These are phyloP conservation scores for Parsonsia alboflavescens DNA, from an alignment of 257 asterid genomes.

Conservation along the genomic window DNA sequence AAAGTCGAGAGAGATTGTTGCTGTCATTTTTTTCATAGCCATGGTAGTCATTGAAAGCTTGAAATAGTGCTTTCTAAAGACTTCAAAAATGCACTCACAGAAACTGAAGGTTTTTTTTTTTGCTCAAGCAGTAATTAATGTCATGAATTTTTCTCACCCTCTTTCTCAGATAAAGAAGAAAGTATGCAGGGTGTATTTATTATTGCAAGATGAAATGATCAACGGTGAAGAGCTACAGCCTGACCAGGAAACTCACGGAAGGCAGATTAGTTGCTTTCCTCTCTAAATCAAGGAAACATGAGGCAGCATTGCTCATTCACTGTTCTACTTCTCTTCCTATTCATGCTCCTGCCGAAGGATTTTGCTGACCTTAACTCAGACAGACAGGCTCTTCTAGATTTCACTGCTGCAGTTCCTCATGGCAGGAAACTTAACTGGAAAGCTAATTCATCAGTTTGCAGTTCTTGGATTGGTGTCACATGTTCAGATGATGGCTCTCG, in stretches of 20 bases:
- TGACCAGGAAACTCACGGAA: not conserved
- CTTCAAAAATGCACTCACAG: no score
- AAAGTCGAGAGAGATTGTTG: no score
- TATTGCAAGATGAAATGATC: not conserved
- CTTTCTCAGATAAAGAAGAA: no score
- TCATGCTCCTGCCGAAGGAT: conserved; percentile 18
- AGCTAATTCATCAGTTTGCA: conserved; percentile 43
- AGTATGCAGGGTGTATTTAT: not conserved
- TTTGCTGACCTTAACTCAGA: conserved; percentile 55
- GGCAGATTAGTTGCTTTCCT: conserved; percentile 1
- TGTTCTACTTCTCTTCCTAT: conserved; percentile 12
- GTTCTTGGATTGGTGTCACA: conserved; percentile 56
- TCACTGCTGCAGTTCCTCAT: conserved; percentile 50
- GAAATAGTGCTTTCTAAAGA: no score
- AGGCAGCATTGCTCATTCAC: conserved; percentile 23
- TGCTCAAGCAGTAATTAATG: no score
- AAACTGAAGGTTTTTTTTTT: no score
- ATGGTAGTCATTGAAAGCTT: no score
- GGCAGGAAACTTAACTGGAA: conserved; percentile 52
- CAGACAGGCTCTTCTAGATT: conserved; percentile 63
- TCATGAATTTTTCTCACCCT: no score
- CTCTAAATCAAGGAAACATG: conserved; percentile 19
- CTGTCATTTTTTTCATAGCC: not conserved
- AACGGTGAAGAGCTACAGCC: not conserved
- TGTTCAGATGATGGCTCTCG: conserved; percentile 42